A percentile compares a stretch with the other conserved stretches of the same genome.
These are phyloP conservation scores for Wickerhamomyces pijperi DNA, from an alignment of 805 yeast species.

Conservation along the genomic window DNA sequence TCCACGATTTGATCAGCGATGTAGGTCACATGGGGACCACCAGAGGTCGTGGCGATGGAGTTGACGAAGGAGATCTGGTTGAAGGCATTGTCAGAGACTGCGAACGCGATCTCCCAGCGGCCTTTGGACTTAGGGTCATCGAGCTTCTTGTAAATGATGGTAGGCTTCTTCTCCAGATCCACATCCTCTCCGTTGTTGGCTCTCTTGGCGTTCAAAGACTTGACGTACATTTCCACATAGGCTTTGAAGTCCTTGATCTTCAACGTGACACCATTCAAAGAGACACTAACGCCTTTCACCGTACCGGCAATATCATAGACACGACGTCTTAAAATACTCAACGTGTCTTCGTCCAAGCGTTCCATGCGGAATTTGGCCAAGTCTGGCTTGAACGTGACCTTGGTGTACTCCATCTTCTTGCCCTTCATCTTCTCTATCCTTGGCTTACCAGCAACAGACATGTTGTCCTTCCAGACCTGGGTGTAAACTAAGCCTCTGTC, in stretches of 20 bases:
- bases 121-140: slow-evolving; percentile 35
- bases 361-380: slow-evolving; percentile 76
- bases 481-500: slow-evolving; percentile 47
- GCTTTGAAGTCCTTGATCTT: slow-evolving; percentile 68
- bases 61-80: slow-evolving; percentile 95
- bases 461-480: slow-evolving; percentile 83
- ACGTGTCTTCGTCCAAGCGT: slow-evolving; percentile 67
- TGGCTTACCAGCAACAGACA: slow-evolving; percentile 71
- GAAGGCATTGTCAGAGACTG: slow-evolving; percentile 81
- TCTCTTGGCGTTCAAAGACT: slow-evolving; percentile 46
- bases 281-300: slow-evolving; percentile 70
- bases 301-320: slow-evolving; percentile 95
- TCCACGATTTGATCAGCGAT: slow-evolving; percentile 75
- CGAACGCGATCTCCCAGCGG: slow-evolving; percentile 95
- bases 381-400: slow-evolving; percentile 83
- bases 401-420: slow-evolving; percentile 67
- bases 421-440: slow-evolving; percentile 35
- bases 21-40: slow-evolving; percentile 91
- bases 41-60: slow-evolving; percentile 93
- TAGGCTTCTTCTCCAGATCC: slow-evolving; percentile 33
- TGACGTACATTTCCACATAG: slow-evolving; percentile 83
- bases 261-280: slow-evolving; percentile 62
- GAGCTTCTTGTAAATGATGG: slow-evolving; percentile 68
- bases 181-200: slow-evolving; percentile 18
- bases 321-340: slow-evolving; percentile 82